Evolutionary conservation across 495 filamentous ascomycete species (phyloP), one percentile per base, ranked within the genome.

Genomic region (Oidiodendron maius): DNA sequence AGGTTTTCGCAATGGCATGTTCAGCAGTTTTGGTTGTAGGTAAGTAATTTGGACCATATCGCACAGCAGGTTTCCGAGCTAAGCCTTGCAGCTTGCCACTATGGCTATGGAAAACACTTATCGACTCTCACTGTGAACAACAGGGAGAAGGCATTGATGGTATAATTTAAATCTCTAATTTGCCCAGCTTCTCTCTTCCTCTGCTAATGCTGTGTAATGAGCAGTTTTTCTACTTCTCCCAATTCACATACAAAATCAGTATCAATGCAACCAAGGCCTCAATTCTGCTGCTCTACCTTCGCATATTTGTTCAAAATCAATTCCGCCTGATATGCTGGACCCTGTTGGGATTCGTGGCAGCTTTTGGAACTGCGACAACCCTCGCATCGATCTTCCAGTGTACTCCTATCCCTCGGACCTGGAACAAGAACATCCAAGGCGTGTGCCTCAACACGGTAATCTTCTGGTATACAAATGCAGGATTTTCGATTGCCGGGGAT

Each of bases 401-500:
- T 48, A 64, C 60, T 0, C 81, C 82, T 1, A 54, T 84, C 10
- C 61, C 61, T 6, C 67, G 64, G 44, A 74, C 73, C 42, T 81
- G 77, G 69, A 63, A 81, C 48, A 71, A 69, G 37, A 51, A 64
- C 2, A 57, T 80, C 3, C 59, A 66, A 0, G 76, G 76, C 3
- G 48, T 47, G 23, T 86, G 82, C 55, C 68, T 83, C 40, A 70
- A 66, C 45, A 61, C 59, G 12, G 57, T 55, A 1, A 52, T 59
- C 11, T 61, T 69, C 44, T 70, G 68, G 62, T 75, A 76, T 42
- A 69, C 74, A 52, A 80, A 79, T 46, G 71, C 75, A 1, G 68
- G 67, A 0, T 71, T 81, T 58, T 71, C 71, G 17, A 78, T 80
- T 26, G 55, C 57, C n/a, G 76, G 71, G 15, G 78, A 83, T 55